These are phyloP conservation scores for Hypoxylon trugodes DNA, from an alignment of 495 filamentous ascomycete species.

Conservation along the genomic window DNA sequence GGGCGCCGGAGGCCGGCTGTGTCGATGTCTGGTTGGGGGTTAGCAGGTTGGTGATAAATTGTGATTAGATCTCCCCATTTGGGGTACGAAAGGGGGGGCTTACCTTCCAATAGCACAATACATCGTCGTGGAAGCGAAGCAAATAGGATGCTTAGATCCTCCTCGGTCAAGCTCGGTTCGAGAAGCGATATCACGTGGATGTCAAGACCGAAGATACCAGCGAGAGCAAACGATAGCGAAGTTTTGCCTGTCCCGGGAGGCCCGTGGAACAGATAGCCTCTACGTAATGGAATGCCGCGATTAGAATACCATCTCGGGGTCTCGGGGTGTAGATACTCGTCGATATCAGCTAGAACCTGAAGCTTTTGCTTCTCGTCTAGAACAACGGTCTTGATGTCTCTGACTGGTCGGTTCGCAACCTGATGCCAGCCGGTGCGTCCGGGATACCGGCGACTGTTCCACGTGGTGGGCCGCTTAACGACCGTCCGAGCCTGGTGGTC, in stretches of 20 bases:
- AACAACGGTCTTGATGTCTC: conserved; percentile 85
- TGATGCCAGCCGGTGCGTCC: conserved; percentile 65
- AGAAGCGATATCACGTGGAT: conserved; percentile 72
- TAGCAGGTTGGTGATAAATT: background rate
- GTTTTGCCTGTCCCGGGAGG: conserved; percentile 75
- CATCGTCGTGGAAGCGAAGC: conserved; percentile 68
- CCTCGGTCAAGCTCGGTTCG: conserved; percentile 71
- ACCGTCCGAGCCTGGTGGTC: conserved; percentile 58
- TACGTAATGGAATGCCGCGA: conserved; percentile 87
- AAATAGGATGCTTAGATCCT: conserved; percentile 73
- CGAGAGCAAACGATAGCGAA: conserved; percentile 69
- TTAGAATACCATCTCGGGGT: conserved; percentile 80
- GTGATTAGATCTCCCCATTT: background rate
- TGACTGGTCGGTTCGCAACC: conserved; percentile 72
- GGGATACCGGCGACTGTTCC: conserved; percentile 44
- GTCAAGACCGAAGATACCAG: conserved; percentile 73
- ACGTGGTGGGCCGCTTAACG: conserved; percentile 56
- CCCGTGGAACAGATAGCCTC: conserved; percentile 86
- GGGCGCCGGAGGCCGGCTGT: conserved; percentile 68
- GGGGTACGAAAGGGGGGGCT: background rate
- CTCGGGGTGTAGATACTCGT: conserved; percentile 82
- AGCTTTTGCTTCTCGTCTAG: conserved; percentile 79
- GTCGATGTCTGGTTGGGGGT: conserved; percentile 64
- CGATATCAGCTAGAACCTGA: conserved; percentile 78
- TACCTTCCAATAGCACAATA: conserved; percentile 69